Evolutionary conservation across 2,329 filamentous ascomycete species (phyloP).

Genomic region (Lachnellula cervina): DNA sequence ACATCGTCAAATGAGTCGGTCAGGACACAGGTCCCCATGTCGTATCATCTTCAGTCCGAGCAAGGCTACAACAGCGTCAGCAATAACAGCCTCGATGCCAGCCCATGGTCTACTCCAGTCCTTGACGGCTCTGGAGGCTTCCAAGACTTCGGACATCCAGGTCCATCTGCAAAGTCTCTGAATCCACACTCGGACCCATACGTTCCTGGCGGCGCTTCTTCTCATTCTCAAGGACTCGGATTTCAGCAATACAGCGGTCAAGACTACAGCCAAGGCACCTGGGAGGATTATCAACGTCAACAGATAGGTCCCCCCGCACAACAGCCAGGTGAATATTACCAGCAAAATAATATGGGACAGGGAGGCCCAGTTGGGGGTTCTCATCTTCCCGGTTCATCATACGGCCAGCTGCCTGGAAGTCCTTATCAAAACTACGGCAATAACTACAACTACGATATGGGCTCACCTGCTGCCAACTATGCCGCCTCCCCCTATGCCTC

Average conservation of each 20-base stretch:
- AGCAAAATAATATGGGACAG: neutral
- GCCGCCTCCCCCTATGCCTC: neutral
- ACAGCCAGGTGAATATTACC: neutral
- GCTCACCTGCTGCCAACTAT: neutral
- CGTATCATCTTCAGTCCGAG: slow-evolving; percentile 17
- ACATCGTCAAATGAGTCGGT: slow-evolving; percentile 22
- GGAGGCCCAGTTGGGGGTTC: neutral
- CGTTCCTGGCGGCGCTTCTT: neutral
- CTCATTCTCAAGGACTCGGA: neutral
- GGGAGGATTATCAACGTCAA: neutral
- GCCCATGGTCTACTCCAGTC: slow-evolving; percentile 8
- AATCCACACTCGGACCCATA: slow-evolving; percentile 5
- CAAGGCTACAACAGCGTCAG: neutral
- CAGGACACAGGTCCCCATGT: slow-evolving; percentile 21
- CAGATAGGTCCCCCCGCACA: neutral
- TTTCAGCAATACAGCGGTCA: neutral
- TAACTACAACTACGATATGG: neutral
- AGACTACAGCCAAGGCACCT: slow-evolving; percentile 1
- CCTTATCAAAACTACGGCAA: neutral
- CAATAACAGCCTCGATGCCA: neutral
- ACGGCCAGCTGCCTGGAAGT: neutral
- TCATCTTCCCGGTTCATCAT: neutral
- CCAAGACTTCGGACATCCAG: neutral
- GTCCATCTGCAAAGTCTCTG: neutral
- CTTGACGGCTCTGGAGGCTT: neutral